Conservation (phyloP, 805 yeast species). For the Lachancea lanzarotensis region DNA sequence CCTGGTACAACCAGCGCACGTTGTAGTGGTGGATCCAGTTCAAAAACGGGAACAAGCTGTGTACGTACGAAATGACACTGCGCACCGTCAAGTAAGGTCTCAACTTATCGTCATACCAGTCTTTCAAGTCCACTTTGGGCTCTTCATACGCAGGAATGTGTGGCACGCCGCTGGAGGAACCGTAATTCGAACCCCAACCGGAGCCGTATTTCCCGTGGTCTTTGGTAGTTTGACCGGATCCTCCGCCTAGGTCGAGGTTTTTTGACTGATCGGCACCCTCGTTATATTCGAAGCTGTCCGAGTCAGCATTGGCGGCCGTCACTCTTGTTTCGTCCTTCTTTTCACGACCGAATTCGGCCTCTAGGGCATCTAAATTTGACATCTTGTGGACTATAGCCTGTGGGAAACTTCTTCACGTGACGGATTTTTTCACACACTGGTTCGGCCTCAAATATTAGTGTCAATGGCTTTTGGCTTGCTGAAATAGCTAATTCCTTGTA, state of each 20-base stretch:
- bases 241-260: not conserved
- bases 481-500: too few species aligned
- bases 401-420: too few species aligned
- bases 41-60: constrained; percentile 69
- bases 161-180: constrained; percentile 4
- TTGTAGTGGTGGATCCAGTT: constrained; percentile 87
- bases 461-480: too few species aligned
- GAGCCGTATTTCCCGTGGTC: too few species aligned
- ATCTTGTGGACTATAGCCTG: not conserved
- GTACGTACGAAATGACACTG: constrained; percentile 41
- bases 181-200: too few species aligned
- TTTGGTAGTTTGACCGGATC: too few species aligned
- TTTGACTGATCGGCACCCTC: not conserved
- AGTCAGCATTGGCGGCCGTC: not conserved
- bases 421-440: too few species aligned
- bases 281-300: not conserved
- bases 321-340: constrained; percentile 13
- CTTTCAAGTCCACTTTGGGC: constrained; percentile 14
- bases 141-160: constrained; percentile 18
- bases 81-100: constrained; percentile 24
- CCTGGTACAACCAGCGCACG: constrained; percentile 69
- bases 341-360: constrained; percentile 25
- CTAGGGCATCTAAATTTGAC: constrained; percentile 22
- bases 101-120: constrained; percentile 17
- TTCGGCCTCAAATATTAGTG: too few species aligned